A percentile compares a stretch with the other conserved stretches of the same genome.
phyloP scores from a whole-genome alignment of 306 rosid species.

The Casuarina equisetifolia region DNA sequence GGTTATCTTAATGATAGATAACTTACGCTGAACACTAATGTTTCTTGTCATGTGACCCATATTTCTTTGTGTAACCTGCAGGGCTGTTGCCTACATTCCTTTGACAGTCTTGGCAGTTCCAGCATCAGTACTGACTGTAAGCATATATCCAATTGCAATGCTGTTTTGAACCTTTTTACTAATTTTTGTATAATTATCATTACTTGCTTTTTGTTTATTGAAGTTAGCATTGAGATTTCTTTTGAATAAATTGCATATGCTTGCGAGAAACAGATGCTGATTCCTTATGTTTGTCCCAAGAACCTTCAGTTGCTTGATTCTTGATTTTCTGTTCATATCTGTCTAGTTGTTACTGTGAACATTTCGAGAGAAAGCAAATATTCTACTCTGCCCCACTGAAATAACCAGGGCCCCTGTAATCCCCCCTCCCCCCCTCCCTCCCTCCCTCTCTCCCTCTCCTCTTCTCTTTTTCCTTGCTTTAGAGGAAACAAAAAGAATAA shows the following conservation, averaged over 20 bases:
- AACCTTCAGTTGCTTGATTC: neutral
- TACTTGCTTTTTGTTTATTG: neutral
- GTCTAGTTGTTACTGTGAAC: neutral
- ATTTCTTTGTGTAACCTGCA: constrained; percentile 36
- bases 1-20: neutral
- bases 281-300: neutral
- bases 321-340: neutral
- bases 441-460: no score
- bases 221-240: neutral
- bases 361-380: neutral
- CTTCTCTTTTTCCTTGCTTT: no score
- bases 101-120: constrained; percentile 89
- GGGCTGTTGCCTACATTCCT: constrained; percentile 83
- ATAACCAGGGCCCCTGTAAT: no score
- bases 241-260: neutral
- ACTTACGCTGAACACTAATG: neutral
- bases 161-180: neutral
- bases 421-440: neutral
- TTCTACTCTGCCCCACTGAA: no score
- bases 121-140: constrained; percentile 84
- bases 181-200: neutral
- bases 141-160: neutral
- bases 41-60: neutral
- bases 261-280: neutral
- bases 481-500: no score